Evolutionary conservation across 1,284 basidiomycete species (phyloP).

Genomic region (Austroboletus novae-zelandiae): DNA sequence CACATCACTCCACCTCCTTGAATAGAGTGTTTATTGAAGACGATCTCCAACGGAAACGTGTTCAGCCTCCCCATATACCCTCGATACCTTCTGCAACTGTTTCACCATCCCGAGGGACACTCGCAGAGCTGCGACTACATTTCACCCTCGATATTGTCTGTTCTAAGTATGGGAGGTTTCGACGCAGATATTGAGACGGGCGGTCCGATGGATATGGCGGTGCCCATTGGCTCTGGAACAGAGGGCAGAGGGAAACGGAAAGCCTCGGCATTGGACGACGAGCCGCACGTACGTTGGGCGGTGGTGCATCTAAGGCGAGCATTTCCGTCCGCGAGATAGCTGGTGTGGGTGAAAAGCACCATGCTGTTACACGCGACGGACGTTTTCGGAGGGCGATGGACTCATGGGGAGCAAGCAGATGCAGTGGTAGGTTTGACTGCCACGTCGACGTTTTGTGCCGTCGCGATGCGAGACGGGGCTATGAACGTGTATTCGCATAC

Average conservation of each 20-base stretch:
- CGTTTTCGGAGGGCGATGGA: conserved; percentile 55
- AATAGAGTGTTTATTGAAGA: too few relatives aligned
- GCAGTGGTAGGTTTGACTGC: conserved; percentile 73
- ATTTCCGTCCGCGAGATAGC: conserved; percentile 52
- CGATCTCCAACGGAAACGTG: conserved; percentile 56
- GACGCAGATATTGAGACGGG: conserved; percentile 34
- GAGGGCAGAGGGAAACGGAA: conserved; percentile 48
- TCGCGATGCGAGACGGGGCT: conserved; percentile 72
- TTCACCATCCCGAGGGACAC: conserved; percentile 10
- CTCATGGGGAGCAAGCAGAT: conserved; percentile 62
- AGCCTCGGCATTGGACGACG: conserved; percentile 46
- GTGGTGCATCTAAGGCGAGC: conserved; percentile 55
- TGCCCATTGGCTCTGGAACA: conserved; percentile 36
- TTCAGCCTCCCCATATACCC: conserved; percentile 47
- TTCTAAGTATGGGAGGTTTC: conserved; percentile 28
- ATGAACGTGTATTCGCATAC: conserved; percentile 77
- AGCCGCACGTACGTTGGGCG: conserved; percentile 63
- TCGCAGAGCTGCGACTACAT: conserved; percentile 12
- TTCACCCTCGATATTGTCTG: conserved; percentile 30
- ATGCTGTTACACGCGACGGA: conserved; percentile 22
- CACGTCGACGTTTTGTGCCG: conserved; percentile 70
- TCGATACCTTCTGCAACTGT: conserved; percentile 34
- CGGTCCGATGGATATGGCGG: conserved; percentile 31
- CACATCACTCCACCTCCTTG: conserved; percentile 51
- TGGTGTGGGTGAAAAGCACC: conserved; percentile 18